phyloP scores from a whole-genome alignment of 2,329 filamentous ascomycete genomes.

The Hypoxylon sp. region DNA sequence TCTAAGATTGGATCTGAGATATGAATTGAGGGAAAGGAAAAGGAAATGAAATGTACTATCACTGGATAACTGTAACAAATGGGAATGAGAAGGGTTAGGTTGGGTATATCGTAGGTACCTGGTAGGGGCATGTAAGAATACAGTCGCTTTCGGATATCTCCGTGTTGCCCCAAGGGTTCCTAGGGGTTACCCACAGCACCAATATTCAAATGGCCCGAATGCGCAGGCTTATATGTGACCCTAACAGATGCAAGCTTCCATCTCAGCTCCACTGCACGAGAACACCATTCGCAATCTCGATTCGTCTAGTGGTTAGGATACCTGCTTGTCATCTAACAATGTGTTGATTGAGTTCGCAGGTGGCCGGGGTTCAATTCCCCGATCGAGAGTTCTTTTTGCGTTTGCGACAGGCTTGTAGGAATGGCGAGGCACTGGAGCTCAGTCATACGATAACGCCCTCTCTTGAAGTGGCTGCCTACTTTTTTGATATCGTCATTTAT shows the following conservation, averaged over 20 bases:
- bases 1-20: constrained; percentile 45
- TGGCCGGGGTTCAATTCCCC: constrained; percentile 55
- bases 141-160: constrained; percentile 1
- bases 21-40: background rate
- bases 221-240: background rate
- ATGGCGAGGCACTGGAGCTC: too few species aligned
- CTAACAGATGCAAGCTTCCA: constrained; percentile 1
- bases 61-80: constrained; percentile 41
- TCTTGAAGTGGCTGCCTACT: too few species aligned
- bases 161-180: background rate
- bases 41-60: background rate
- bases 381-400: constrained; percentile 51
- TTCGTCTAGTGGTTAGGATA: constrained; percentile 45
- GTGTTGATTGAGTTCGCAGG: constrained; percentile 42
- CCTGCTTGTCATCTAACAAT: constrained; percentile 37
- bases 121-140: background rate
- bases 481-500: background rate
- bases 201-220: background rate
- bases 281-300: constrained; percentile 27
- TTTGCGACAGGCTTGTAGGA: background rate
- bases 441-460: too few species aligned
- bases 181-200: background rate
- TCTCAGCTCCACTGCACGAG: constrained; percentile 12
- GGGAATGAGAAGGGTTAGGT: constrained; percentile 55
- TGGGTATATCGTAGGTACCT: constrained; percentile 1